phyloP scores from a whole-genome alignment of 257 asterid genomes.

The Jacaranda copaia region DNA sequence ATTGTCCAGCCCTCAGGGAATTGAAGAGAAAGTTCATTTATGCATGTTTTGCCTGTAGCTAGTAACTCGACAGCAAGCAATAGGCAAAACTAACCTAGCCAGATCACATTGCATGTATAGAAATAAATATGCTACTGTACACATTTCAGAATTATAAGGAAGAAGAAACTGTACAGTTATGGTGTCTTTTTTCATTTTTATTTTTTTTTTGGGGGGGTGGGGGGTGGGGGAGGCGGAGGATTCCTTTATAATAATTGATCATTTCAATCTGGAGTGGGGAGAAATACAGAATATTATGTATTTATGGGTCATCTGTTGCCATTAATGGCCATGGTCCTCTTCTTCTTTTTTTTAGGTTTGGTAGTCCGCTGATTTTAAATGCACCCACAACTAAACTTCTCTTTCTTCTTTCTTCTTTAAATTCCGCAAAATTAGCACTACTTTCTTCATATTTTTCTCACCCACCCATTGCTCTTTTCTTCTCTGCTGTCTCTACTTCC shows the following conservation, averaged over 20 bases:
- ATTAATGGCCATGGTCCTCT: slow-evolving; percentile 52
- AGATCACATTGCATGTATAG: slow-evolving; percentile 44
- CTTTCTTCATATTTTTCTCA: slow-evolving; percentile 26
- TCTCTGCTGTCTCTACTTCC: slow-evolving; percentile 11
- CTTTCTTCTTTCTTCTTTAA: slow-evolving; percentile 35
- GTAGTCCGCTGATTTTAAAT: slow-evolving; percentile 44
- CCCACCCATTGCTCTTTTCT: background rate
- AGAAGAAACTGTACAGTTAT: slow-evolving; percentile 32
- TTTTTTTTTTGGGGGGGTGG: no score
- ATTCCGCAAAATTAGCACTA: slow-evolving; percentile 20
- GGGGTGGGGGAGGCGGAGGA: slow-evolving; percentile 23
- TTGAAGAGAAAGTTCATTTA: background rate
- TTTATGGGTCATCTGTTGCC: slow-evolving; percentile 51
- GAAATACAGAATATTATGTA: slow-evolving; percentile 41
- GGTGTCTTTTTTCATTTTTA: no score
- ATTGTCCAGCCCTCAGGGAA: background rate
- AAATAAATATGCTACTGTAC: slow-evolving; percentile 44
- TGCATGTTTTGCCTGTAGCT: slow-evolving; percentile 8
- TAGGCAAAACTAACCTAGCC: slow-evolving; percentile 20
- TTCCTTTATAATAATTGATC: slow-evolving; percentile 26
- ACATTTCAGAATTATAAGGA: slow-evolving; percentile 13
- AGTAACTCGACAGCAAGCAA: background rate
- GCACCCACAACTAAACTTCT: slow-evolving; percentile 38
- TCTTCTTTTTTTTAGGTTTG: slow-evolving; percentile 43
- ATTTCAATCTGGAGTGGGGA: slow-evolving; percentile 34